Conservation (phyloP, 2,329 filamentous ascomycete species). For the Aspergillus texensis region DNA sequence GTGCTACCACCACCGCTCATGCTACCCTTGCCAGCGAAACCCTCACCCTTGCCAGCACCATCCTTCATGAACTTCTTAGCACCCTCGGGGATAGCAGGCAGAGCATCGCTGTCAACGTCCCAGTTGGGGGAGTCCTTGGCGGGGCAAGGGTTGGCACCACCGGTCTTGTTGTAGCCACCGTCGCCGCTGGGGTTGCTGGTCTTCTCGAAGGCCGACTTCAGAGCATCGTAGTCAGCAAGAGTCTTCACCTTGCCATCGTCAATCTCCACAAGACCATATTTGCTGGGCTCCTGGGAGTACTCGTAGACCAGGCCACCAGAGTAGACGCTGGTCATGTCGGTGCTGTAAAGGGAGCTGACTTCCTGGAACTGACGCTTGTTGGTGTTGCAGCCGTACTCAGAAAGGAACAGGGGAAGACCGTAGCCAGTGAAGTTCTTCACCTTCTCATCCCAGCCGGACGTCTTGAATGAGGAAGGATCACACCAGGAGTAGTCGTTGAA, state of each 20-base stretch:
- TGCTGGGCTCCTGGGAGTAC: slow-evolving; percentile 81
- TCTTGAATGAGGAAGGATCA: slow-evolving; percentile 75
- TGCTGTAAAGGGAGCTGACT: slow-evolving; percentile 75
- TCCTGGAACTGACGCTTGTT: slow-evolving; percentile 82
- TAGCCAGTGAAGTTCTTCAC: slow-evolving; percentile 86
- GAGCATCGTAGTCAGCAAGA: slow-evolving; percentile 63
- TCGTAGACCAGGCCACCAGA: slow-evolving; percentile 96
- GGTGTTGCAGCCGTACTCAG: slow-evolving; percentile 88
- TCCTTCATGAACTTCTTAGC: slow-evolving; percentile 60
- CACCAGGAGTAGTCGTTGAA: slow-evolving; percentile 83
- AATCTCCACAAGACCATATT: slow-evolving; percentile 78
- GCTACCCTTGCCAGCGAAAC: slow-evolving; percentile 58
- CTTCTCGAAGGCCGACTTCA: slow-evolving; percentile 54
- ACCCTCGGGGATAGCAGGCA: slow-evolving; percentile 60
- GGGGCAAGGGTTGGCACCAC: slow-evolving; percentile 58
- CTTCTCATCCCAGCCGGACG: slow-evolving; percentile 83
- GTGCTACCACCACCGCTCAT: slow-evolving; percentile 58
- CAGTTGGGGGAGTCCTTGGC: slow-evolving; percentile 54
- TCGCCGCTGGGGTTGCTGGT: slow-evolving; percentile 57
- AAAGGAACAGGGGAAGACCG: slow-evolving; percentile 88
- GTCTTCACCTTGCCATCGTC: slow-evolving; percentile 58
- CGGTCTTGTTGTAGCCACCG: slow-evolving; percentile 61
- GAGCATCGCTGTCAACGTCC: slow-evolving; percentile 56
- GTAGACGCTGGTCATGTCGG: slow-evolving; percentile 84
- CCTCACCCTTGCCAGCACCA: slow-evolving; percentile 60